These are phyloP conservation scores for Beta macrorhiza DNA, from an alignment of 179 eudicot genomes.

Conservation along the genomic window DNA sequence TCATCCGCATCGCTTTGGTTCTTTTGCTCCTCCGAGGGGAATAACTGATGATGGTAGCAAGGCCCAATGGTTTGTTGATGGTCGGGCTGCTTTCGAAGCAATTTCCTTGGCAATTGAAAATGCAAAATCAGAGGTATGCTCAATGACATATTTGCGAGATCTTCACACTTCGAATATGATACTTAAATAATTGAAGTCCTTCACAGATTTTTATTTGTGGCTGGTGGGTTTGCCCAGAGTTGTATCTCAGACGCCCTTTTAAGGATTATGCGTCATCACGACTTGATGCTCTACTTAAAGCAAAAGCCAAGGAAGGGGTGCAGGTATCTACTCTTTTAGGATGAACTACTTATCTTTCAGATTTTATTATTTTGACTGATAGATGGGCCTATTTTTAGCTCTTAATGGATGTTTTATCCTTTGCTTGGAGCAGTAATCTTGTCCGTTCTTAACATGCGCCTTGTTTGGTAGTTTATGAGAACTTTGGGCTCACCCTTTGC, in stretches of 20 bases:
- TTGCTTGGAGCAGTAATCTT: neutral
- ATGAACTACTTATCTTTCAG: neutral
- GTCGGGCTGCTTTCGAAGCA: conserved; percentile 85
- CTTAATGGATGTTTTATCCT: neutral
- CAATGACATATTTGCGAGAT: neutral
- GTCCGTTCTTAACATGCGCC: neutral
- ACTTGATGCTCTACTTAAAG: conserved; percentile 89
- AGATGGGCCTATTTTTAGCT: conserved; percentile 3
- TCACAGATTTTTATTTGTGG: conserved; percentile 94
- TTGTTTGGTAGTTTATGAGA: no score
- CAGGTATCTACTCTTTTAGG: conserved; percentile 51
- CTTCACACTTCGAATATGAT: neutral
- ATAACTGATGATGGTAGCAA: conserved; percentile 82
- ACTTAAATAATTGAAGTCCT: conserved; percentile 9
- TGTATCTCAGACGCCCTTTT: conserved; percentile 84
- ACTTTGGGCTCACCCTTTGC: neutral
- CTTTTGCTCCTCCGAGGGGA: conserved; percentile 98
- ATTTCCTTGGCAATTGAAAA: conserved; percentile 86
- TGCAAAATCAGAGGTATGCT: conserved; percentile 89
- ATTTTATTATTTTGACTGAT: neutral
- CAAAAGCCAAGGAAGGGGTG: conserved; percentile 95
- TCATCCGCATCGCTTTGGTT: conserved; percentile 92
- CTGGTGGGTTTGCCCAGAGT: conserved; percentile 99
- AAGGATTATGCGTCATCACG: conserved; percentile 65
- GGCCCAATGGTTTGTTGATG: conserved; percentile 99